Conservation (phyloP, 352 stramenopile species). For the Detonula confervacea region DNA sequence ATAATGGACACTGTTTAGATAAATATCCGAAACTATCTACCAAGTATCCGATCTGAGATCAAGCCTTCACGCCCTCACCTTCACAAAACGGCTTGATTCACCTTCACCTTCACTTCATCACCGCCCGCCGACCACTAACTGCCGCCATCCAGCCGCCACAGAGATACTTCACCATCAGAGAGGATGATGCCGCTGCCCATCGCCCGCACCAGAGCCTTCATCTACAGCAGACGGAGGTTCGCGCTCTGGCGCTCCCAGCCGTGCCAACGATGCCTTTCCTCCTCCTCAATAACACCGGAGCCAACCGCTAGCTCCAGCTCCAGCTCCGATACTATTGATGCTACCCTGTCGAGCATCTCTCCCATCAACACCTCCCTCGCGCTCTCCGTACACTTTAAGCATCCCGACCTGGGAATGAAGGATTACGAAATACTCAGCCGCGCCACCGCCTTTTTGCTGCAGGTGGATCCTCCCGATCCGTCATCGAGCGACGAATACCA, state of each 20-base stretch:
- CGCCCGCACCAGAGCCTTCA: constrained; percentile 14
- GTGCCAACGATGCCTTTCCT: constrained; percentile 1
- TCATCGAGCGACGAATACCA: constrained; percentile 8
- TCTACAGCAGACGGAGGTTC: constrained; percentile 2
- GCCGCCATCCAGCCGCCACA: too few relatives aligned
- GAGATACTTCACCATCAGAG: too few relatives aligned
- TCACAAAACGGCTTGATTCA: too few relatives aligned
- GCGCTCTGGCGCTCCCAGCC: not conserved
- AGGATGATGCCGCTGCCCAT: not conserved
- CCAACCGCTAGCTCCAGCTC: not conserved
- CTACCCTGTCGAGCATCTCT: constrained; percentile 17
- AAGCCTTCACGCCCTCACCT: too few relatives aligned
- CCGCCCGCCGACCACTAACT: too few relatives aligned
- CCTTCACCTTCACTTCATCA: too few relatives aligned
- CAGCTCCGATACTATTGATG: not conserved
- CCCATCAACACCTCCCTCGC: constrained; percentile 66
- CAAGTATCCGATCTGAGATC: too few relatives aligned
- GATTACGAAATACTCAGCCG: constrained; percentile 83
- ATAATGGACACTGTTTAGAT: too few relatives aligned
- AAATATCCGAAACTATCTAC: too few relatives aligned
- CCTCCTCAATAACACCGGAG: not conserved
- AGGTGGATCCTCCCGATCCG: constrained; percentile 68
- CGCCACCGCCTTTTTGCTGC: constrained; percentile 77
- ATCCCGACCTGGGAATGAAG: constrained; percentile 82
- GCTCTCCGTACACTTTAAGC: constrained; percentile 78